A percentile compares a stretch with the other conserved stretches of the same genome.
These are phyloP conservation scores for Aegilops tauschii DNA, from an alignment of 176 grass and related monocot species.

Conservation along the genomic window DNA sequence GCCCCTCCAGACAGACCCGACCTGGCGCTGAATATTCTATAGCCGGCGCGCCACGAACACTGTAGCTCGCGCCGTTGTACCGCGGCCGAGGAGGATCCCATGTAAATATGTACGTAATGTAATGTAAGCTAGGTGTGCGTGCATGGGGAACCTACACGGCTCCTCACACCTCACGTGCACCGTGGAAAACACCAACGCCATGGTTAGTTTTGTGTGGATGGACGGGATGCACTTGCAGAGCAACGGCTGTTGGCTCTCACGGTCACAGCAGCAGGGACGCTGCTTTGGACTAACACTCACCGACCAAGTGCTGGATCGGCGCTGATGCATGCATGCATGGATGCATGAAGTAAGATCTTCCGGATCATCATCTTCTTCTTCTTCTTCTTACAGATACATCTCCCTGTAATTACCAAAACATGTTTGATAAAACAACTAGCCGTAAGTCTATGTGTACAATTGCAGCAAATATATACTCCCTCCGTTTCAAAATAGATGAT, in stretches of 20 bases:
- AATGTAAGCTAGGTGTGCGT: background rate
- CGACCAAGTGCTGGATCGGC: background rate
- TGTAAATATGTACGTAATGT: background rate
- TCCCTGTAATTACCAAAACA: background rate
- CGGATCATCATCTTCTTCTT: no score
- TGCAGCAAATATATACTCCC: background rate
- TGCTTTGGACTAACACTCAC: background rate
- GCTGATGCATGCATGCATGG: no score
- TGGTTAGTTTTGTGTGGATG: background rate
- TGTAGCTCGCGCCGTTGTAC: conserved; percentile 34
- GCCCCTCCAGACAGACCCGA: conserved; percentile 22
- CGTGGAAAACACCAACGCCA: conserved; percentile 41
- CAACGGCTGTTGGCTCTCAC: background rate
- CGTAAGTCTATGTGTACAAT: background rate
- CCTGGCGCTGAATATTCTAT: conserved; percentile 44
- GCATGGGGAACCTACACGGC: conserved; percentile 33
- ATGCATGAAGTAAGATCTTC: no score
- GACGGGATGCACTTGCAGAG: background rate
- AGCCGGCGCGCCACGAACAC: conserved; percentile 22
- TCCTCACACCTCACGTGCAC: conserved; percentile 49
- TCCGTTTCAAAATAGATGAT: no score
- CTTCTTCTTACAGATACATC: background rate
- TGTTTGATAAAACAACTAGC: background rate
- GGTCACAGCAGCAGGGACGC: background rate
- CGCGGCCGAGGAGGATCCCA: conserved; percentile 42